Percentiles rank a stretch among this genome's conserved stretches.
phyloP scores from a whole-genome alignment of 768 basidiomycete genomes.

The Rhodotorula kratochvilovae region DNA sequence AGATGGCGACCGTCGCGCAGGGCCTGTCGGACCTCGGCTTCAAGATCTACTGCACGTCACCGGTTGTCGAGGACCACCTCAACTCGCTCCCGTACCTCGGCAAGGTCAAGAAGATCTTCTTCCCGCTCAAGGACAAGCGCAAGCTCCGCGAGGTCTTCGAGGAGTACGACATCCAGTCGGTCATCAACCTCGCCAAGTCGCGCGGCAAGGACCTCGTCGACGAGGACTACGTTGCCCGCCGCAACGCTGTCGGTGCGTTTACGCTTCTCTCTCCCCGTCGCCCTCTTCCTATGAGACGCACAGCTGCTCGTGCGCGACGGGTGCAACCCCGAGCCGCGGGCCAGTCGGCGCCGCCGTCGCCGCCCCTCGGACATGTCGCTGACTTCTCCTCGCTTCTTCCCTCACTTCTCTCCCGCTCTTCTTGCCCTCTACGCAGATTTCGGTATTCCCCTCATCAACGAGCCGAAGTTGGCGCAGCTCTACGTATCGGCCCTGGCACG shows the following conservation, averaged over 20 bases:
- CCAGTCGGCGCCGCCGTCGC: background rate
- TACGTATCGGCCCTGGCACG: slow-evolving; percentile 69
- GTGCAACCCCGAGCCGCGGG: too few species aligned
- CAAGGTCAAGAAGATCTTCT: slow-evolving; percentile 72
- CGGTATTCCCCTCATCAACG: slow-evolving; percentile 83
- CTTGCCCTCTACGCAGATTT: slow-evolving; percentile 67
- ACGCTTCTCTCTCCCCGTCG: slow-evolving; percentile 11
- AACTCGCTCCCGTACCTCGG: slow-evolving; percentile 70
- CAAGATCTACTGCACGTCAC: slow-evolving; percentile 86
- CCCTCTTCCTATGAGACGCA: background rate
- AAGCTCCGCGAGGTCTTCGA: slow-evolving; percentile 49
- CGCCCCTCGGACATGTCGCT: background rate
- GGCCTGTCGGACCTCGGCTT: slow-evolving; percentile 79
- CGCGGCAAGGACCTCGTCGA: slow-evolving; percentile 73
- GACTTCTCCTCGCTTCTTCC: slow-evolving; percentile 13
- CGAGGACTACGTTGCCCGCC: slow-evolving; percentile 93
- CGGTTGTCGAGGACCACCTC: slow-evolving; percentile 71
- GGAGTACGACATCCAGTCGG: slow-evolving; percentile 83
- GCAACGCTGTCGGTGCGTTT: slow-evolving; percentile 54
- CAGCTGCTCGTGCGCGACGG: too few species aligned
- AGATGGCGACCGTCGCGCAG: slow-evolving; percentile 78
- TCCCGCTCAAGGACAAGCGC: slow-evolving; percentile 94
- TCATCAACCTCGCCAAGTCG: slow-evolving; percentile 82
- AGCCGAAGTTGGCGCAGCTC: slow-evolving; percentile 77
- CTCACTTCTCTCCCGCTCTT: background rate